Evolutionary conservation across 1,139 yeast species (phyloP).

Genomic region (Pichia sp.): DNA sequence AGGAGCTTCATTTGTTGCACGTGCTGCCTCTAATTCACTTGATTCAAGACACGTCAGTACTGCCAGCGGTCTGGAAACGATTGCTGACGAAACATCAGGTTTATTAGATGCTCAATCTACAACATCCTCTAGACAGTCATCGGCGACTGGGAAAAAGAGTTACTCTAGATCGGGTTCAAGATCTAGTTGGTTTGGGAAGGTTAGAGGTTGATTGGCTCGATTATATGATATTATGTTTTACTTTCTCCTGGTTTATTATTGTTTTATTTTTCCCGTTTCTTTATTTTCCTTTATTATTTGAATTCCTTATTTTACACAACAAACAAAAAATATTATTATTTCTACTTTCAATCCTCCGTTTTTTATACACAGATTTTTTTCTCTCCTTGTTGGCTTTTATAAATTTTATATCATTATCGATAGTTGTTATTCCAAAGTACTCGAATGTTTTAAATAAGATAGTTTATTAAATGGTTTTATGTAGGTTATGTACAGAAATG

Average conservation of each 20-base stretch:
- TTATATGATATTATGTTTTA: neutral
- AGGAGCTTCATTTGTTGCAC: neutral
- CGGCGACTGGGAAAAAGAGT: neutral
- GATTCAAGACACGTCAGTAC: neutral
- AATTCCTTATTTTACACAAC: too few species aligned
- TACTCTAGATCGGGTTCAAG: slow-evolving; percentile 7
- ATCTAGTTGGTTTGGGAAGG: slow-evolving; percentile 10
- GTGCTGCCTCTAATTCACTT: neutral
- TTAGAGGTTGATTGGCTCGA: slow-evolving; percentile 1
- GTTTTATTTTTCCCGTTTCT: neutral
- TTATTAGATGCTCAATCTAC: neutral
- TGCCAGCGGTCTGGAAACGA: neutral
- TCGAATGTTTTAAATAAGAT: too few species aligned
- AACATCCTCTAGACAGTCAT: neutral
- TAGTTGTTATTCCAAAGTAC: neutral
- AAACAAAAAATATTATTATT: too few species aligned
- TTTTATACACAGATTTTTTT: too few species aligned
- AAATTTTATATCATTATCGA: too few species aligned
- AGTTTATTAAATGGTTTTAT: neutral
- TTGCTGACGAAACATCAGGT: slow-evolving; percentile 6
- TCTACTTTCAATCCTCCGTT: too few species aligned
- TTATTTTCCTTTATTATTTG: neutral
- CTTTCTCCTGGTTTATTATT: neutral
- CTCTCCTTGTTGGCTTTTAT: too few species aligned
- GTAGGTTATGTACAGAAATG: slow-evolving; percentile 4